Evolutionary conservation across 441 rosid species (phyloP).

Genomic region (Erodium texanum): DNA sequence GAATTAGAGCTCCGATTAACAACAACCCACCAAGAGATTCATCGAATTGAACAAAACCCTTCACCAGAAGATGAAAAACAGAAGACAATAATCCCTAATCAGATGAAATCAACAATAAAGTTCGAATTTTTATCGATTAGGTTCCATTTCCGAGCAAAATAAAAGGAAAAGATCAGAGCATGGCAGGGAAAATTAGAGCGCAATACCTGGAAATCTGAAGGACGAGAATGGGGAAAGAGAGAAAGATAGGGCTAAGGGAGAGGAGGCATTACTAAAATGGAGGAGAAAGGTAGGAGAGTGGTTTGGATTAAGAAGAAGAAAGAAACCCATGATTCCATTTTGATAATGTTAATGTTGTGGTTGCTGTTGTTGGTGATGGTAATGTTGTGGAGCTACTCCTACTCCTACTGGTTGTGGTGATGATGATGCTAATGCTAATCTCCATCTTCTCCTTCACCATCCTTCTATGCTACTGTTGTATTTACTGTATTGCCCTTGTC

Average conservation of each 20-base stretch:
- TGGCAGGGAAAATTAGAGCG: not conserved
- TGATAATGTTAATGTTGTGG: constrained; percentile 16
- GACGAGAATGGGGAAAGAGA: constrained; percentile 2
- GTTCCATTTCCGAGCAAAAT: not conserved
- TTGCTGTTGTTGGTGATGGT: constrained; percentile 14
- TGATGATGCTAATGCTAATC: constrained; percentile 3
- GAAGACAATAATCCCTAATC: not conserved
- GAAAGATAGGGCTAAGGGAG: not conserved
- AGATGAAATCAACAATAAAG: not conserved
- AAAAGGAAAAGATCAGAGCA: not conserved
- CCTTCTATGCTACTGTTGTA: not conserved
- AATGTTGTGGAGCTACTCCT: constrained; percentile 12
- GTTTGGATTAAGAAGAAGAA: constrained; percentile 18
- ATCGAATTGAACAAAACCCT: not conserved
- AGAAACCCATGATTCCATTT: constrained; percentile 31
- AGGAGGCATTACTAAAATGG: constrained; percentile 11
- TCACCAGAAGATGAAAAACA: not conserved
- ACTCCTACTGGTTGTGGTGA: not conserved
- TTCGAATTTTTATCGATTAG: not conserved
- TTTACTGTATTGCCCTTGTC: not conserved
- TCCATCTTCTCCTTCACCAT: constrained; percentile 10
- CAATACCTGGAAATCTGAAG: constrained; percentile 14
- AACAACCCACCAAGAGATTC: constrained; percentile 4
- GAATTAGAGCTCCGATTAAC: not conserved
- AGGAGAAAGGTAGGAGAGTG: constrained; percentile 16